These are phyloP conservation scores for Dipodascus albidus DNA, from an alignment of 805 yeast species.

Conservation along the genomic window DNA sequence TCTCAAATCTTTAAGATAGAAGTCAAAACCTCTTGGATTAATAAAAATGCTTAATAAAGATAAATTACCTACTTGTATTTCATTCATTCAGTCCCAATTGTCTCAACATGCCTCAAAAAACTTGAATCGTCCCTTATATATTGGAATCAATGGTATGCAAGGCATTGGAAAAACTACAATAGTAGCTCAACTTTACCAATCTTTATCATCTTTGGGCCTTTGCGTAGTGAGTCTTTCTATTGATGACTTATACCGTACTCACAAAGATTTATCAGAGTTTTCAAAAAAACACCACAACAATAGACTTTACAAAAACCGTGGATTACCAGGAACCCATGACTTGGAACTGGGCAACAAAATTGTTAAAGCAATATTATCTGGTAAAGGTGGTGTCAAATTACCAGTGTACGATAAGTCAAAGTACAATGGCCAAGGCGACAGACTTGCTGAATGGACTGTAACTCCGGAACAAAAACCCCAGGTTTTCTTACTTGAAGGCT, in stretches of 20 bases:
- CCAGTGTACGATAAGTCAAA: slow-evolving; percentile 77
- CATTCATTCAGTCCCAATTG: not conserved
- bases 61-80: not conserved
- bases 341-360: slow-evolving; percentile 28
- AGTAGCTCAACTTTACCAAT: slow-evolving; percentile 17
- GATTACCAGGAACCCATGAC: slow-evolving; percentile 93
- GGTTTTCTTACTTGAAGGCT: slow-evolving; percentile 81
- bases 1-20: too few relatives aligned
- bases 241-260: slow-evolving; percentile 77
- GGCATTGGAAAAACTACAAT: slow-evolving; percentile 20
- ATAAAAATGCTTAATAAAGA: not conserved
- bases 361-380: slow-evolving; percentile 26
- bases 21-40: not conserved
- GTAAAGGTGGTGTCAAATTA: slow-evolving; percentile 25
- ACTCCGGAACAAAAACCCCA: slow-evolving; percentile 25
- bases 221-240: slow-evolving; percentile 42
- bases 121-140: slow-evolving; percentile 10
- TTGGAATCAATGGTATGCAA: slow-evolving; percentile 28
- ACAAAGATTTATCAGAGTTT: slow-evolving; percentile 43
- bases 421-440: slow-evolving; percentile 68
- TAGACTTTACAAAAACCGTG: slow-evolving; percentile 60
- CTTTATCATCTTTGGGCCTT: slow-evolving; percentile 23
- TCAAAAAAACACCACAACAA: slow-evolving; percentile 34
- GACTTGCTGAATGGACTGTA: slow-evolving; percentile 37
- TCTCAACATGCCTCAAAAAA: not conserved